phyloP scores from a whole-genome alignment of 805 yeast genomes.

The Yamadazyma tumulicola region DNA sequence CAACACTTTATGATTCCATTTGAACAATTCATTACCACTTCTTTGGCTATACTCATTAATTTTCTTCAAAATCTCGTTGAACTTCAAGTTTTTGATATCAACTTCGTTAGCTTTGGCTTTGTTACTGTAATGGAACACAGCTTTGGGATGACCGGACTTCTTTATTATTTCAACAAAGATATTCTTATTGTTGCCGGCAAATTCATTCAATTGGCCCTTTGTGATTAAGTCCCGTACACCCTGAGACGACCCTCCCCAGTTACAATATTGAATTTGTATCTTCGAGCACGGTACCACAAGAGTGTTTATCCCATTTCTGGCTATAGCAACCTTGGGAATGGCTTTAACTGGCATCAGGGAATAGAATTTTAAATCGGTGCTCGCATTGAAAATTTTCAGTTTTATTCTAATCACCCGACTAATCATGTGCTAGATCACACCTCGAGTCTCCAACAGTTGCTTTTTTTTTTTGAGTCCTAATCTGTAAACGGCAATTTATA shows the following conservation, averaged over 20 bases:
- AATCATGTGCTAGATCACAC: too few species aligned
- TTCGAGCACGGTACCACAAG: conserved; percentile 72
- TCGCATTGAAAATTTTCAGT: too few species aligned
- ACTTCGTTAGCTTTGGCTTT: conserved; percentile 46
- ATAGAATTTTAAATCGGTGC: too few species aligned
- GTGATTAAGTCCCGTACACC: conserved; percentile 73
- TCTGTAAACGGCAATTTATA: too few species aligned
- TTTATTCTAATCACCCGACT: too few species aligned
- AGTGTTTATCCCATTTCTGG: conserved; percentile 76
- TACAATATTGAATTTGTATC: conserved; percentile 77
- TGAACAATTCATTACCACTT: conserved; percentile 63
- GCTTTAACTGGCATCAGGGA: conserved; percentile 59
- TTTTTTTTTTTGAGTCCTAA: too few species aligned
- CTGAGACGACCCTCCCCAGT: conserved; percentile 92
- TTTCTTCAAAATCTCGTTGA: conserved; percentile 60
- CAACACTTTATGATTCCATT: conserved; percentile 70
- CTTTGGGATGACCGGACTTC: conserved; percentile 80
- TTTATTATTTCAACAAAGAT: conserved; percentile 69
- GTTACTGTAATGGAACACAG: conserved; percentile 36
- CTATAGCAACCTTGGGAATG: conserved; percentile 52
- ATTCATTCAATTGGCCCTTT: conserved; percentile 45
- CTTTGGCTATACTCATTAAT: conserved; percentile 61
- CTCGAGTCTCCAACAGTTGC: too few species aligned
- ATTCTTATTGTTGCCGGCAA: conserved; percentile 61
- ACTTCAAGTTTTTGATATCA: conserved; percentile 71